A percentile compares a stretch with the other conserved stretches of the same genome.
Evolutionary conservation across 73 alveolate genomes (phyloP).

Genomic region (Paraurostyla sp.): DNA sequence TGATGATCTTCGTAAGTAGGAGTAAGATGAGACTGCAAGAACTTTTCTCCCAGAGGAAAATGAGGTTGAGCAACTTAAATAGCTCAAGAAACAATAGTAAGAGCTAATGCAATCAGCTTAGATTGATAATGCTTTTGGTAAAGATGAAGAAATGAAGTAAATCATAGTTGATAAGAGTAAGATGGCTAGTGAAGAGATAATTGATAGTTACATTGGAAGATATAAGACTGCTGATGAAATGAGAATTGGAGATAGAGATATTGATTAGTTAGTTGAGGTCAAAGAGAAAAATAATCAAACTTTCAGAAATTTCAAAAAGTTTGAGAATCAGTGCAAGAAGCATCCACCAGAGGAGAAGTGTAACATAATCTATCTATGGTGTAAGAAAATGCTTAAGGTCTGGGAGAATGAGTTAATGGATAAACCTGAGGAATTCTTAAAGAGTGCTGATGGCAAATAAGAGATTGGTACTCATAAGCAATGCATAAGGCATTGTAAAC

Average conservation of each 20-base stretch:
- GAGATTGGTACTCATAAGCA: slow-evolving; percentile 83
- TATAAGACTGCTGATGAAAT: slow-evolving; percentile 48
- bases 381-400: slow-evolving; percentile 82
- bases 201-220: slow-evolving; percentile 51
- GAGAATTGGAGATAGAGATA: slow-evolving; percentile 39
- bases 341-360: slow-evolving; percentile 61
- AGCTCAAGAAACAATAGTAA: not conserved
- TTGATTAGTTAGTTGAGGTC: slow-evolving; percentile 61
- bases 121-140: slow-evolving; percentile 26
- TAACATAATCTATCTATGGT: slow-evolving; percentile 64
- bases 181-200: not conserved
- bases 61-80: slow-evolving; percentile 1
- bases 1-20: not conserved
- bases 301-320: slow-evolving; percentile 63
- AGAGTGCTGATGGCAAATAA: slow-evolving; percentile 70
- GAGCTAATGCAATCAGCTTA: not conserved
- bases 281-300: slow-evolving; percentile 46
- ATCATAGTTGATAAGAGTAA: slow-evolving; percentile 6
- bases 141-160: slow-evolving; percentile 66
- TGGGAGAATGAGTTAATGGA: slow-evolving; percentile 77
- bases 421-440: slow-evolving; percentile 51
- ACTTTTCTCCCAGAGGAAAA: slow-evolving; percentile 4
- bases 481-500: slow-evolving; percentile 85
- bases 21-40: not conserved
- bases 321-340: slow-evolving; percentile 56